Base-by-base conservation (phyloP, 148 eudicot species). In the Vaccinium vitisidaea region DNA sequence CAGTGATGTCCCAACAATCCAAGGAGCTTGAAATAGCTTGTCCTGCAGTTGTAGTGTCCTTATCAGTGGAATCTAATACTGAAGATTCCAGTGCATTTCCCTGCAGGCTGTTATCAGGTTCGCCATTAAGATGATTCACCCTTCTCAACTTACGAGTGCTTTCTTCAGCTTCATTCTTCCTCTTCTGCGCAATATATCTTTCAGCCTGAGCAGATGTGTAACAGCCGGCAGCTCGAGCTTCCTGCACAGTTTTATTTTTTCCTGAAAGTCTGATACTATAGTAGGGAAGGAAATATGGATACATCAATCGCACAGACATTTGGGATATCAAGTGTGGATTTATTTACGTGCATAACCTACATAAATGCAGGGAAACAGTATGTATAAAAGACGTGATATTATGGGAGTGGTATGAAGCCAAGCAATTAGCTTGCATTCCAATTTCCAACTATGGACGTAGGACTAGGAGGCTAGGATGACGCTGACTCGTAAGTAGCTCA, bases 221-320 rank as follows among this genome's bases (percentile, higher is more conserved):
- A 84, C 99, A 97, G 43, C 98, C 99, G 86, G 98, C 98, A 89
- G 95, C 95, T 86, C 93, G 92, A 86, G 98, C 99, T 70, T 94
- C 99, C 99, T 97, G 91, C 84, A 87, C 55, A 84, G 75, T 75
- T 77, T 50, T 8, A 6, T 50, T 50, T 50, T 50, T 50, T 50
- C 0, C 46, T 43, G 46, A 43, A 50, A 50, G 53, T 50, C 53
- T 50, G 53, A 50, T 50, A n/a, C n/a, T n/a, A n/a, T n/a, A 50
- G 10, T 8, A 50, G 53, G 53, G 53, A 50, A 50, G 53, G 53
- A 50, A 9, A 12, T 50, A 50, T 1, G 53, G 10, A 50, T 50
- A 50, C 53, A 50, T 8, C 53, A 50, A 50, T 10, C 7, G 53
- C 53, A 50, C 10, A 8, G 10, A 9, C 30, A 8, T 65, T 65